phyloP scores from a whole-genome alignment of 352 stramenopile species.

The Phytopythium cucurbitacearum region DNA sequence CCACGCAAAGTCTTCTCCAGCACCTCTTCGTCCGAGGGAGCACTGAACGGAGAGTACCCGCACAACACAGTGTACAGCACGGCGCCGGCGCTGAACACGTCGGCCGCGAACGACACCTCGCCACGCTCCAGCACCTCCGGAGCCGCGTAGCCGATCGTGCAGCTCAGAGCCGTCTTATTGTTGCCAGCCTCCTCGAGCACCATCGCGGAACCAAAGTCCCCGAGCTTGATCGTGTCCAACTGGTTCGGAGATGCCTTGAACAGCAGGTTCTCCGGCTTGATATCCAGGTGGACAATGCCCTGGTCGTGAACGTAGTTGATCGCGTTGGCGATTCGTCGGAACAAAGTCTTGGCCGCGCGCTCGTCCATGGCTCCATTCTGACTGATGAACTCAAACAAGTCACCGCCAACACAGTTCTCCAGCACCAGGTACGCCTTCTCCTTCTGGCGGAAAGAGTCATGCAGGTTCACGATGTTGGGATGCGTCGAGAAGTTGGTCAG shows the following conservation, averaged over 20 bases:
- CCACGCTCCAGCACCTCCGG: constrained; percentile 56
- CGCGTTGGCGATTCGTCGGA: constrained; percentile 47
- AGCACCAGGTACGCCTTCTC: constrained; percentile 61
- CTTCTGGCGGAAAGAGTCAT: constrained; percentile 60
- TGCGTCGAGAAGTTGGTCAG: constrained; percentile 71
- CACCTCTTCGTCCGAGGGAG: constrained; percentile 55
- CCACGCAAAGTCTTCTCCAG: constrained; percentile 41
- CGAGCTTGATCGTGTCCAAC: constrained; percentile 52
- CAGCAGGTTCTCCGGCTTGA: constrained; percentile 80
- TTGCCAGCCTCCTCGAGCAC: constrained; percentile 27
- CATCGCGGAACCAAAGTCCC: constrained; percentile 67
- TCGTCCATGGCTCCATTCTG: constrained; percentile 52
- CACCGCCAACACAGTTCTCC: constrained; percentile 57
- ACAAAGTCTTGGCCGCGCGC: constrained; percentile 35
- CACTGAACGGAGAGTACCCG: constrained; percentile 65
- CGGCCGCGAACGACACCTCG: constrained; percentile 51
- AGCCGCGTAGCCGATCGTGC: constrained; percentile 72
- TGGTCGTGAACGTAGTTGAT: constrained; percentile 54
- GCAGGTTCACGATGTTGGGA: constrained; percentile 57
- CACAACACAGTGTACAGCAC: constrained; percentile 66
- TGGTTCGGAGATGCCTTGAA: constrained; percentile 51
- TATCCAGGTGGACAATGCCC: constrained; percentile 65
- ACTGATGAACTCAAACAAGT: constrained; percentile 59
- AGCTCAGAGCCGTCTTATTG: constrained; percentile 40
- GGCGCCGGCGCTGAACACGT: constrained; percentile 73